These are phyloP conservation scores for Verbascum thapsus DNA, from an alignment of 257 asterid genomes.

Conservation along the genomic window DNA sequence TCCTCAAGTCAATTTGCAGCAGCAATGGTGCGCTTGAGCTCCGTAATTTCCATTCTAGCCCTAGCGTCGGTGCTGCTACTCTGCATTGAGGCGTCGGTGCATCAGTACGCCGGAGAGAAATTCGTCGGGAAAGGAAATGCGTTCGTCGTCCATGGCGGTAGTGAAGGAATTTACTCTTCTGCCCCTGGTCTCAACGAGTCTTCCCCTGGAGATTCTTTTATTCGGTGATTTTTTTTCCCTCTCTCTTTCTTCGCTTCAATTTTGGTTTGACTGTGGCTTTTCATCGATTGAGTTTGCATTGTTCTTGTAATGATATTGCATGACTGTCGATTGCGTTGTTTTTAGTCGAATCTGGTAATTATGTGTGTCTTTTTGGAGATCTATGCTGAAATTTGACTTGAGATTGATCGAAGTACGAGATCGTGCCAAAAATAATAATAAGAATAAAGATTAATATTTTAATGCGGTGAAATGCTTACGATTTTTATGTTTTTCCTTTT, in stretches of 20 bases:
- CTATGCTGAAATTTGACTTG: slow-evolving; percentile 26
- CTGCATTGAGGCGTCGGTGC: slow-evolving; percentile 72
- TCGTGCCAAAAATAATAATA: slow-evolving; percentile 10
- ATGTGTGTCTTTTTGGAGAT: slow-evolving; percentile 28
- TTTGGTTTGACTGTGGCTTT: neutral
- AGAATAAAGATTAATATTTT: neutral
- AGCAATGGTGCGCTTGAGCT: slow-evolving; percentile 52
- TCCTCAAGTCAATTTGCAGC: slow-evolving; percentile 32
- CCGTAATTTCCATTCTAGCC: slow-evolving; percentile 28
- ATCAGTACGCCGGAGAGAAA: slow-evolving; percentile 57
- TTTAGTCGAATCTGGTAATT: slow-evolving; percentile 11
- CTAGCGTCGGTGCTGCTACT: slow-evolving; percentile 31
- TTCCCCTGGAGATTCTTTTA: slow-evolving; percentile 68
- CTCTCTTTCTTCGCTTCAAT: slow-evolving; percentile 6
- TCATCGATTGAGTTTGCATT: neutral
- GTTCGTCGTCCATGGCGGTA: slow-evolving; percentile 87
- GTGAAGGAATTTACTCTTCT: slow-evolving; percentile 93
- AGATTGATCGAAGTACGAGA: slow-evolving; percentile 18
- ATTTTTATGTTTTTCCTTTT: neutral
- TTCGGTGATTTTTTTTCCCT: slow-evolving; percentile 50
- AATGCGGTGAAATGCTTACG: neutral
- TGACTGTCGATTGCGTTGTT: slow-evolving; percentile 10
- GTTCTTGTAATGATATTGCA: slow-evolving; percentile 17
- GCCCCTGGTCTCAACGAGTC: slow-evolving; percentile 58
- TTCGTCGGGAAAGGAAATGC: slow-evolving; percentile 84